A percentile compares a stretch with the other conserved stretches of the same genome.
phyloP scores from a whole-genome alignment of 192 early-diverging fungal genomes.

The Coemansia sp. region DNA sequence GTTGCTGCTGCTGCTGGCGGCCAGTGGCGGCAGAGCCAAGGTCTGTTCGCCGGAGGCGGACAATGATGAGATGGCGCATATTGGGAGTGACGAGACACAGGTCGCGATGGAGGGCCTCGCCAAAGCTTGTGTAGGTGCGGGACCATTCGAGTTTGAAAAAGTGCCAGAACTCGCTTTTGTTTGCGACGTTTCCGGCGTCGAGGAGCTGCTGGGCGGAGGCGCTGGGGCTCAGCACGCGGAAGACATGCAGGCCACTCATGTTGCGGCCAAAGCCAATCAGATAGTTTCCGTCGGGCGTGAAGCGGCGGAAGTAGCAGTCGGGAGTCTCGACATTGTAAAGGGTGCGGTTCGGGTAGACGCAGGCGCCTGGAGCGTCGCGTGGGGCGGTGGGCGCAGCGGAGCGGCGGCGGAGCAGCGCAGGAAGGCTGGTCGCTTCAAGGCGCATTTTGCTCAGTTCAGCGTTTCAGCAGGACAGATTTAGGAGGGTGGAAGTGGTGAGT shows the following conservation, averaged over 20 bases:
- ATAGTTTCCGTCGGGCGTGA: slow-evolving; percentile 51
- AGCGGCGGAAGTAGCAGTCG: slow-evolving; percentile 50
- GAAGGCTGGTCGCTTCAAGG: slow-evolving; percentile 9
- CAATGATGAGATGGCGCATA: slow-evolving; percentile 34
- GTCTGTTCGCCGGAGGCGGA: slow-evolving; percentile 19
- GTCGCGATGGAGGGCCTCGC: slow-evolving; percentile 48
- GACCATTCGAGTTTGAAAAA: slow-evolving; percentile 47
- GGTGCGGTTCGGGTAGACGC: slow-evolving; percentile 51
- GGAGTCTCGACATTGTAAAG: slow-evolving; percentile 48
- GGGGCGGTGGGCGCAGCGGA: not conserved
- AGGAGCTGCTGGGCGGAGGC: slow-evolving; percentile 30
- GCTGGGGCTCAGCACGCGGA: slow-evolving; percentile 25
- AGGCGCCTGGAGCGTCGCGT: slow-evolving; percentile 13
- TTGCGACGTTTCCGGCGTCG: slow-evolving; percentile 9
- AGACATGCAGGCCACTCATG: slow-evolving; percentile 42
- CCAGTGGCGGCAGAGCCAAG: not conserved
- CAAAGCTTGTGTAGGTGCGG: slow-evolving; percentile 29
- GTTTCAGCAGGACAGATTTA: not conserved
- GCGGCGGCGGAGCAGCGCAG: slow-evolving; percentile 32
- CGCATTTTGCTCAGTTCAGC: not conserved
- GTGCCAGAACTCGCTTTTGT: slow-evolving; percentile 45
- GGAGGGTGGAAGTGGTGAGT: too few species aligned
- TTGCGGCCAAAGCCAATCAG: slow-evolving; percentile 43
- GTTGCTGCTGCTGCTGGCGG: slow-evolving; percentile 2
- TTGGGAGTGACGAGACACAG: slow-evolving; percentile 40